Evolutionary conservation across 2,329 filamentous ascomycete species (phyloP), one percentile per base, ranked within the genome.

Genomic region (Claviceps sp.): DNA sequence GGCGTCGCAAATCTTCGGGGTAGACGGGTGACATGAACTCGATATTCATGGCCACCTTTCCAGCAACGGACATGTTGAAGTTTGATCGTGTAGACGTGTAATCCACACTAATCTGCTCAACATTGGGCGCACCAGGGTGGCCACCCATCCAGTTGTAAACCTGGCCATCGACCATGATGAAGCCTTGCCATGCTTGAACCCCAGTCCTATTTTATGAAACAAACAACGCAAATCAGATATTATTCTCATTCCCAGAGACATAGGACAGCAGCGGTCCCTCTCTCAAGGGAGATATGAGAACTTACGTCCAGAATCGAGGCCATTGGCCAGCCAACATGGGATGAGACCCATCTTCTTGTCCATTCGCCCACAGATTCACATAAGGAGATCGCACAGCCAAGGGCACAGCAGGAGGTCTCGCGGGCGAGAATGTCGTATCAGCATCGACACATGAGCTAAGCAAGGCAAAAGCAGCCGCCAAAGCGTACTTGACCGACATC

Each of bases 341-440:
- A 37, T 81, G 81, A 60, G 83, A 79, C 9, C 78, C 76, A 22
- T 76, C 78, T 62, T 81, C 73, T 30, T 70, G 77, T 1, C 81
- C 81, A 53, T 77, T 68, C 43, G 84, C 72, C 83, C 84, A 88
- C 14, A 81, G 78, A 62, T 79, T 88, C 16, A 90, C 67, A 58
- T 90, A 91, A 0, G 86, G 86, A 9, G 81, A 84, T 55, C 79
- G 81, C 45, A 90, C 86, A 44, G 85, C 85, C 37, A 91, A 67
- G 13, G 86, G 86, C 30, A 86, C 72, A 1, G 84, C 76, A 16
- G 84, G 84, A 43, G 84, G 83, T 6, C 81, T 74, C 38, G 78
- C 76, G 37, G 84, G 84, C 38, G 68, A 72, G 61, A 85, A 86
- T 1, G 72, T 78, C 9, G 81, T 84, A 16, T 53, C 55, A 7